Conservation (phyloP, 345 rosid species). For the Gossypium rotundifolium region DNA sequence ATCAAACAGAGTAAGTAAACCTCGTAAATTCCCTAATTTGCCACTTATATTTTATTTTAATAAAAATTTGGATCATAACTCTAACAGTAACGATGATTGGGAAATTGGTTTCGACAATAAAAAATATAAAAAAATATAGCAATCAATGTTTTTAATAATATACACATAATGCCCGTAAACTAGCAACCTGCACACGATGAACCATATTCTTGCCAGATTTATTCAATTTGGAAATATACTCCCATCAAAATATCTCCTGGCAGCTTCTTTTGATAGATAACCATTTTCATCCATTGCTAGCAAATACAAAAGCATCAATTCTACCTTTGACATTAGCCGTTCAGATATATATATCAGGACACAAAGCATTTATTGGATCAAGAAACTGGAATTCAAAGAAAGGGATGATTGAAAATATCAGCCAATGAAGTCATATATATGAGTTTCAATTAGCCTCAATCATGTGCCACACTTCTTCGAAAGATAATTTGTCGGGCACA, state of each 20-base stretch:
- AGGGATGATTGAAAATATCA: slow-evolving; percentile 29
- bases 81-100: no score
- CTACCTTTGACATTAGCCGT: slow-evolving; percentile 41
- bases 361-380: neutral
- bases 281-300: slow-evolving; percentile 71
- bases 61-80: no score
- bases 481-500: slow-evolving; percentile 36
- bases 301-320: slow-evolving; percentile 48
- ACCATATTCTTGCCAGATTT: neutral
- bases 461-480: slow-evolving; percentile 64
- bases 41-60: no score
- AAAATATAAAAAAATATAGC: no score
- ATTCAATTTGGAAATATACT: slow-evolving; percentile 50
- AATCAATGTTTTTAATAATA: no score
- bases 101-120: no score
- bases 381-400: neutral
- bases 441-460: slow-evolving; percentile 54
- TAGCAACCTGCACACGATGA: no score
- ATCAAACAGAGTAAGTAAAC: no score
- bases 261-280: slow-evolving; percentile 59
- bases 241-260: slow-evolving; percentile 65
- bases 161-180: no score
- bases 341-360: neutral
- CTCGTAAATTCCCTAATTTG: no score
- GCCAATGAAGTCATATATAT: slow-evolving; percentile 48